Percentiles rank a stretch among this genome's conserved stretches.
Conservation (phyloP, 805 yeast genomes). For the Hanseniaspora occidentalis region DNA sequence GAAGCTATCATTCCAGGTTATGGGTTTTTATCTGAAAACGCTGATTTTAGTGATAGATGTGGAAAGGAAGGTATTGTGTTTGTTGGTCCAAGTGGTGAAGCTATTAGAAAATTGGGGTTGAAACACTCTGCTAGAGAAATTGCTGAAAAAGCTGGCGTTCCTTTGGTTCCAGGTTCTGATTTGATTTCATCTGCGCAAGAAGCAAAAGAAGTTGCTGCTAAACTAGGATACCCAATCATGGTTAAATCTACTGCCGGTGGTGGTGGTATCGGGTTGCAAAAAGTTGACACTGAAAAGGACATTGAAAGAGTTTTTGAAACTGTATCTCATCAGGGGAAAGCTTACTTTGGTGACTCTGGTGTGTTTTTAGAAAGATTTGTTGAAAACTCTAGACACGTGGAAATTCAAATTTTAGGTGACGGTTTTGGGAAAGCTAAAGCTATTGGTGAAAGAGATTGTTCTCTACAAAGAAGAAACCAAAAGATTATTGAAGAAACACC, state of each 20-base stretch:
- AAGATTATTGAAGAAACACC: slow-evolving; percentile 96
- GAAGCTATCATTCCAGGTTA: slow-evolving; percentile 98
- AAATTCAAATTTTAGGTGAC: slow-evolving; percentile 93
- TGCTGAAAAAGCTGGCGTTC: slow-evolving; percentile 85
- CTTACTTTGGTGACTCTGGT: slow-evolving; percentile 91
- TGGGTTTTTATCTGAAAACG: slow-evolving; percentile 92
- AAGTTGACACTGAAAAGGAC: slow-evolving; percentile 74
- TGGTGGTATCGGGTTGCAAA: slow-evolving; percentile 96
- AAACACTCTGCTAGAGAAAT: slow-evolving; percentile 96
- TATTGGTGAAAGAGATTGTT: slow-evolving; percentile 94
- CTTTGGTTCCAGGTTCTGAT: slow-evolving; percentile 95
- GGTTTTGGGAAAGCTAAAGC: slow-evolving; percentile 90
- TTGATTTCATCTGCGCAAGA: slow-evolving; percentile 59
- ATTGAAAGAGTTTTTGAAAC: slow-evolving; percentile 77
- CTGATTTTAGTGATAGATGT: slow-evolving; percentile 88
- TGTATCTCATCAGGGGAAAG: slow-evolving; percentile 86
- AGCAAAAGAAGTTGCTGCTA: slow-evolving; percentile 63
- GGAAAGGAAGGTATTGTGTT: slow-evolving; percentile 72
- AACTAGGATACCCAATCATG: slow-evolving; percentile 83
- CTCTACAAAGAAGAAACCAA: slow-evolving; percentile 94
- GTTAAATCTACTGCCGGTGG: slow-evolving; percentile 98
- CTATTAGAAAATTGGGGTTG: slow-evolving; percentile 80
- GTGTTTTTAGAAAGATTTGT: slow-evolving; percentile 92
- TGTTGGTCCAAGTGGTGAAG: slow-evolving; percentile 94
- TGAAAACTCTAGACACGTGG: slow-evolving; percentile 92